Evolutionary conservation across 495 filamentous ascomycete genomes (phyloP), one percentile per base, ranked within the genome.

Genomic region (Penicillium waksmanii): DNA sequence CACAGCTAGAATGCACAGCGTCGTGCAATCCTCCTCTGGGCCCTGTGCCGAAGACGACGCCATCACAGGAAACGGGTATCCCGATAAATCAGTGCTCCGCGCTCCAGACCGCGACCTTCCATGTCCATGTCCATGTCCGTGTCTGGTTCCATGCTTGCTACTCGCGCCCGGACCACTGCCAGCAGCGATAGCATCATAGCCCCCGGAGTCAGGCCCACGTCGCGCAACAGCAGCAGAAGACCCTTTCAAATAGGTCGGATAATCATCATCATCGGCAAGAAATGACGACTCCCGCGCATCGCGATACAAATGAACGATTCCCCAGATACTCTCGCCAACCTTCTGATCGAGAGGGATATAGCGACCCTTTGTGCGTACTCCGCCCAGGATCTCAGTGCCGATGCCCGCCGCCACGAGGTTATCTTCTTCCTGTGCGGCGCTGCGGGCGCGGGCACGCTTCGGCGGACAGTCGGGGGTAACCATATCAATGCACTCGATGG

Each of bases 1-100:
- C 11, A 98, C 96, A 10, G 96, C 94, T 31, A 96, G 86, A 43
- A 98, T 91, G 70, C 95, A 98, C 19, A 98, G 73, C 13, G 91
- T 96, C n/a, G 90, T 95, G 66, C 89, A 93, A 42, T 92, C 87
- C 40, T 87, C 83, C 38, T 85, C 84, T 9, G 60, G 55, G 17
- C 60, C 60, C 35, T 51, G 19, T 15, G 35, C 49, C 21, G 60
- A 61, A 51, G 63, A 56, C n/a, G 70, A 62, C 5, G 31, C 55
- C 36, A 59, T 63, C 5, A 44, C 61, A 49, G 67, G 67, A 15
- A 70, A 70, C 19, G 67, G 67, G 25, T 66, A 70, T 12, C 62
- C 55, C 2, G 53, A 21, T n/a, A 34, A 21, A 13, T 65, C 58
- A n/a, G 17, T 4, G 11, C 35, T 13, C n/a, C 10, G 3, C 36